Base-by-base conservation (phyloP, 2,329 filamentous ascomycete genomes). In the Verticillium albo-atrum region DNA sequence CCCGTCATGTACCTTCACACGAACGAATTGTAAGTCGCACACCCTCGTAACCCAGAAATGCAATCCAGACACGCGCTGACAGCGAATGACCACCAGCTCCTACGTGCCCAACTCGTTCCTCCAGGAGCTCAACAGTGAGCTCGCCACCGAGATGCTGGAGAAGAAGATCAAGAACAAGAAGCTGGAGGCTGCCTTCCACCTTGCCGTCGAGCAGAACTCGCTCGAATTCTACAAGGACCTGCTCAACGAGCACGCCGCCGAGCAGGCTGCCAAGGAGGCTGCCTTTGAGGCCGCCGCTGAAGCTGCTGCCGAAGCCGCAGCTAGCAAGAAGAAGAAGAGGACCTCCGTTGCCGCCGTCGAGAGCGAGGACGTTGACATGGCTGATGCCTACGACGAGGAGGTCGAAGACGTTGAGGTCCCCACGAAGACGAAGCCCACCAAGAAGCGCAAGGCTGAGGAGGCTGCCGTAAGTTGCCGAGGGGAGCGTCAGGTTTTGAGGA, bases 1-100 rank as follows among this genome's bases (percentile, higher is more conserved):
- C 91, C 94, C 5, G 88, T 98, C 70, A 97, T 98, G 94, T 98
- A 97, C 73, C 79, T 98, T 56, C 82, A 86, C 64, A 97, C 93
- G 37, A 97, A 98, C 70, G 94, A 98, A 82, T 98, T 99, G 95
- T 99, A 79, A 86, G 94, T 86, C 15, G 37, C 27, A 25, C 56
- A n/a, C 28, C 20, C 34, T 26, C 32, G 30, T 51, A 54, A 51
- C 34, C 26, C 37, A 34, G 55, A 3, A 26, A n/a, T 12, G 17
- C 27, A 28, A 30, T 53, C 12, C 9, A 17, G 12, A 9, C 37
- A 9, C 35, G 15, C 9, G 17, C 60, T 60, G 20, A 47, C 20
- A n/a, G 14, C 14, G 3, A 14, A 23, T 2, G 20, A 23, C 9
- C 20, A n/a, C 6, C 67, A 99, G 95, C 76, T 90, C 91, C 37